Base-by-base conservation (phyloP, 345 rosid genomes). In the Linum lewisii region DNA sequence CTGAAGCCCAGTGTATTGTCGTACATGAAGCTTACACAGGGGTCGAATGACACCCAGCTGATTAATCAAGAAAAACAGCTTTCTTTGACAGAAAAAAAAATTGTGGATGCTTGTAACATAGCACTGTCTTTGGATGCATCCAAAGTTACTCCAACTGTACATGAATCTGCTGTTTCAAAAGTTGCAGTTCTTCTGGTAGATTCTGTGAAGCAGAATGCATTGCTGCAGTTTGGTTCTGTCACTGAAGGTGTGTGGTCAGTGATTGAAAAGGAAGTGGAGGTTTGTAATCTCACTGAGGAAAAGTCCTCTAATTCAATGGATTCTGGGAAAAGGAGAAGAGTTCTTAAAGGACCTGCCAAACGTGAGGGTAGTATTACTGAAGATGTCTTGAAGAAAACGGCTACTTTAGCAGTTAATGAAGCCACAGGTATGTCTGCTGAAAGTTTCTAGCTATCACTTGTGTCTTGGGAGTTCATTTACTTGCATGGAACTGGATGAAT, bases 171-270 rank as follows among this genome's bases (percentile, higher is more conserved):
- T 15, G 65, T 86, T 62, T 79, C 72, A 18, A 81, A 77, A 73
- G 76, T 88, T 57, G 73, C 81, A 0, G 78, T 88, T 66, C 50
- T 92, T 64, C 59, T 92, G 60, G 73, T 86, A 66, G 95, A 92
- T 42, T 73, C 70, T 0, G 69, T 42, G 62, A 84, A 71, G 74
- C 75, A 72, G 65, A 77, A 59, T 24, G 88, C 93, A 66, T 70
- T 64, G 65, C 67, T 86, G 72, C 78, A 66, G 50, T 71, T 72
- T 55, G 75, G 83, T 70, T 62, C 64, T 25, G 56, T 80, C 50
- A 79, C 90, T 10, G 64, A 72, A 55, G 95, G 95, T 61, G 79
- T 86, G 51, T 86, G 95, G 93, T 82, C 95, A 1, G 44, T 86
- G 64, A 71, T 92, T 78, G 98, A 86, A 59, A 86, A 75, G 61